Conservation (phyloP, 768 basidiomycete species). For the Imleria badia region DNA sequence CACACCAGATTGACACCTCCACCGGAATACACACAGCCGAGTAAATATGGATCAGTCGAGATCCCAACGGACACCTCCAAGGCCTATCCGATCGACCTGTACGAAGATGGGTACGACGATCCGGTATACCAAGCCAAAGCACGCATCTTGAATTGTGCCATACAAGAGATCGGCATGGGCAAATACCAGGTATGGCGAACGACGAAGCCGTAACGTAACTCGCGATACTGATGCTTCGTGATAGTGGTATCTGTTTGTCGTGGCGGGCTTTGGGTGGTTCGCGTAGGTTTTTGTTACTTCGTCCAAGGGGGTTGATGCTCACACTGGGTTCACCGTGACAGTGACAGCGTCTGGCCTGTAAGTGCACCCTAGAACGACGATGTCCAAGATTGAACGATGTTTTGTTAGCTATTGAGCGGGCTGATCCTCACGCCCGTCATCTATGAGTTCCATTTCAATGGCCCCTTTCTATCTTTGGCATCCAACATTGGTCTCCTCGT, state of each 20-base stretch:
- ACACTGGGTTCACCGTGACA: slow-evolving; percentile 5
- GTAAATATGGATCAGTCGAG: too few relatives aligned
- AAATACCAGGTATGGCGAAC: slow-evolving; percentile 43
- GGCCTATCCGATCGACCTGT: slow-evolving; percentile 24
- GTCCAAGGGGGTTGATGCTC: neutral
- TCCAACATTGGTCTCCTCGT: slow-evolving; percentile 53
- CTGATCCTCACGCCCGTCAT: slow-evolving; percentile 48
- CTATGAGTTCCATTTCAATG: slow-evolving; percentile 47
- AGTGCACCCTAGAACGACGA: slow-evolving; percentile 2
- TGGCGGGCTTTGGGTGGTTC: slow-evolving; percentile 44
- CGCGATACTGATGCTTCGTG: neutral
- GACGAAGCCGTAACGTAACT: neutral
- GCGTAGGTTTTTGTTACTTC: slow-evolving; percentile 26
- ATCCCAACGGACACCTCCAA: neutral
- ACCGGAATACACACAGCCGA: too few relatives aligned
- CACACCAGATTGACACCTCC: too few relatives aligned
- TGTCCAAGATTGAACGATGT: neutral
- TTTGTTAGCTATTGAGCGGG: slow-evolving; percentile 37
- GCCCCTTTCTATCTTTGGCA: slow-evolving; percentile 50
- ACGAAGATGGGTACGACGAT: slow-evolving; percentile 39
- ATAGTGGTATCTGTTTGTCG: slow-evolving; percentile 40
- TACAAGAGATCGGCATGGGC: slow-evolving; percentile 59
- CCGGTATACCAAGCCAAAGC: slow-evolving; percentile 53
- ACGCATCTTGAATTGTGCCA: slow-evolving; percentile 42
- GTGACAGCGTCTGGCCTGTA: slow-evolving; percentile 42